These are phyloP conservation scores for Hermanozyma aechmeae DNA, from an alignment of 805 yeast species.

Conservation along the genomic window DNA sequence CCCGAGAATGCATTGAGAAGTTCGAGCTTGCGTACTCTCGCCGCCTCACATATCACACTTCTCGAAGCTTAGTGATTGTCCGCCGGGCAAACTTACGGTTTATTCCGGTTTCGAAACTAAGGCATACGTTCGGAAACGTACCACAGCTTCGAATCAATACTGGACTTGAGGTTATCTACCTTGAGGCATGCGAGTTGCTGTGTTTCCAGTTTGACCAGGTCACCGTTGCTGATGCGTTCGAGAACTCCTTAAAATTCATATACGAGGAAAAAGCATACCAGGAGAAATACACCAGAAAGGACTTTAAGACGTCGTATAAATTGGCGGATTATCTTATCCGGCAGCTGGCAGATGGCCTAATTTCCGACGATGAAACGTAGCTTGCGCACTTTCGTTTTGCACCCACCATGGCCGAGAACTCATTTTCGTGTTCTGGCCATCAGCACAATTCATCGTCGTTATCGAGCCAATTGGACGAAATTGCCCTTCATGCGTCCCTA, in stretches of 20 bases:
- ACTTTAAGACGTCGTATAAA: neutral
- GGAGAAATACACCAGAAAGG: neutral
- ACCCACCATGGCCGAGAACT: slow-evolving; percentile 1
- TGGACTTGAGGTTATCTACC: slow-evolving; percentile 11
- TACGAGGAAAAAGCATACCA: slow-evolving; percentile 14
- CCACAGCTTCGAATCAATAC: slow-evolving; percentile 1
- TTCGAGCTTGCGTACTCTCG: slow-evolving; percentile 23
- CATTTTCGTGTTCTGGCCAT: slow-evolving; percentile 1
- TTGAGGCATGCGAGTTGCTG: slow-evolving; percentile 21
- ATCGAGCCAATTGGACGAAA: slow-evolving; percentile 14
- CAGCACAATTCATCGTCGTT: neutral
- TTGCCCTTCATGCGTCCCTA: slow-evolving; percentile 17
- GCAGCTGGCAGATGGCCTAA: neutral
- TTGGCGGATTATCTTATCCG: neutral
- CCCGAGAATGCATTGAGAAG: slow-evolving; percentile 14
- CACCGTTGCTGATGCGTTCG: slow-evolving; percentile 9
- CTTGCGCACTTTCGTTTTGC: neutral
- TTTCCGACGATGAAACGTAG: neutral
- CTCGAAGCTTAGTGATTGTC: neutral
- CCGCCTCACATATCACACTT: slow-evolving; percentile 21
- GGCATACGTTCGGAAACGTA: neutral
- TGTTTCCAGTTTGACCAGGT: slow-evolving; percentile 25
- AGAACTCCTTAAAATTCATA: slow-evolving; percentile 13
- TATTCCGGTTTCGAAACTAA: neutral
- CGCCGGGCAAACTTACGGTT: neutral